Evolutionary conservation across 352 stramenopile species (phyloP).

Genomic region (Phytophthora pinifolia): DNA sequence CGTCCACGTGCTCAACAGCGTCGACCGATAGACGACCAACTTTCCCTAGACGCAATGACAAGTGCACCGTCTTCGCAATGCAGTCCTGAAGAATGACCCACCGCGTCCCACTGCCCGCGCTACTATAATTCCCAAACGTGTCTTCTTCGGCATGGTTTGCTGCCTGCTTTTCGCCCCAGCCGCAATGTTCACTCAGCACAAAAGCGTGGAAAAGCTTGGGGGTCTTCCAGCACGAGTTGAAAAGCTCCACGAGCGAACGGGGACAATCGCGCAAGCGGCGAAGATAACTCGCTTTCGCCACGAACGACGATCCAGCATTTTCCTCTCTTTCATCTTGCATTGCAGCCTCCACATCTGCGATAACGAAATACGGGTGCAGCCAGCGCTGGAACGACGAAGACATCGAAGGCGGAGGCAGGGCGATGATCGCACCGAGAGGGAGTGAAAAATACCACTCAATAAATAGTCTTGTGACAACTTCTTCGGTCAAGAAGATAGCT

Average conservation of each 20-base stretch:
- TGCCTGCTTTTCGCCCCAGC: slow-evolving; percentile 62
- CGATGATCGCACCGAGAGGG: slow-evolving; percentile 54
- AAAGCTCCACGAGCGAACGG: slow-evolving; percentile 44
- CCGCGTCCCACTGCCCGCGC: slow-evolving; percentile 52
- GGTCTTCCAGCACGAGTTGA: slow-evolving; percentile 62
- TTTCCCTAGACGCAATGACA: slow-evolving; percentile 71
- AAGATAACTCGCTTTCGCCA: slow-evolving; percentile 29
- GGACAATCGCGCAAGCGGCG: slow-evolving; percentile 44
- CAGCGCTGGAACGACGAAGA: slow-evolving; percentile 82
- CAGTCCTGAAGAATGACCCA: slow-evolving; percentile 77
- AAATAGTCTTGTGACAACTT: slow-evolving; percentile 58
- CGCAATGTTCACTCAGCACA: slow-evolving; percentile 65
- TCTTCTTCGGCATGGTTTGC: slow-evolving; percentile 70
- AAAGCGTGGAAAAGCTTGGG: slow-evolving; percentile 71
- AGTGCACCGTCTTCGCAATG: slow-evolving; percentile 69
- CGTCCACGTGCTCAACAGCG: slow-evolving; percentile 74
- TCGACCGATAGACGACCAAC: slow-evolving; percentile 64
- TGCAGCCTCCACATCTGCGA: slow-evolving; percentile 34
- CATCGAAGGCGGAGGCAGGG: slow-evolving; percentile 56
- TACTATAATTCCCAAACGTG: slow-evolving; percentile 70
- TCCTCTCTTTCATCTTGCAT: slow-evolving; percentile 36
- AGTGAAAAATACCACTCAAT: slow-evolving; percentile 86
- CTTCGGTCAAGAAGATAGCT: slow-evolving; percentile 54
- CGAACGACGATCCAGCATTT: slow-evolving; percentile 24
- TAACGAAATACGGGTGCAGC: slow-evolving; percentile 60